These are phyloP conservation scores for Penicillium freii DNA, from an alignment of 2,329 filamentous ascomycete genomes.

Conservation along the genomic window DNA sequence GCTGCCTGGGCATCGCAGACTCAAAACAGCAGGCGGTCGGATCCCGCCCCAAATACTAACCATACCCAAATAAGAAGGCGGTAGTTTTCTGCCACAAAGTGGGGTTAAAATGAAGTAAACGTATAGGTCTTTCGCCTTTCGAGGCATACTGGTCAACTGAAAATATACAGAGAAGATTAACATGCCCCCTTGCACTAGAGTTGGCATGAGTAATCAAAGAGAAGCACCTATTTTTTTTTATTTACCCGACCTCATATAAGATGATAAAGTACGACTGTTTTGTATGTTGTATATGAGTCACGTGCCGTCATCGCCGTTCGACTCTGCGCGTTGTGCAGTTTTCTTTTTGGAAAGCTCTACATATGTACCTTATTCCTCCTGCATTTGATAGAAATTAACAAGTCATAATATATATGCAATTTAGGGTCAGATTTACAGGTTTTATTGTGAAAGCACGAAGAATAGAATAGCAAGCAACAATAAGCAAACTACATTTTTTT, in stretches of 20 bases:
- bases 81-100: not conserved
- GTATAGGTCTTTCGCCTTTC: slow-evolving; percentile 32
- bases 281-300: not conserved
- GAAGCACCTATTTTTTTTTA: slow-evolving; percentile 67
- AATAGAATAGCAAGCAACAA: too few relatives aligned
- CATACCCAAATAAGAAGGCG: not conserved
- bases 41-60: too few relatives aligned
- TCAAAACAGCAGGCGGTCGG: too few relatives aligned
- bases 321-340: too few relatives aligned
- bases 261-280: not conserved
- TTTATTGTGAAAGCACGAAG: too few relatives aligned
- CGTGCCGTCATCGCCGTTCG: not conserved
- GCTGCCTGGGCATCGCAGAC: too few relatives aligned
- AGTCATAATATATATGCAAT: too few relatives aligned
- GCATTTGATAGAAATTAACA: too few relatives aligned
- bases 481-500: too few relatives aligned
- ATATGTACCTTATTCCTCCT: too few relatives aligned
- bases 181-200: slow-evolving; percentile 82
- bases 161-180: slow-evolving; percentile 76
- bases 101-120: slow-evolving; percentile 22
- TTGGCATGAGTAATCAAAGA: slow-evolving; percentile 87
- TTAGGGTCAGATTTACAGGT: too few relatives aligned
- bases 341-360: too few relatives aligned
- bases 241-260: not conserved
- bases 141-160: slow-evolving; percentile 62